These are phyloP conservation scores for Mycena rebaudengoi DNA, from an alignment of 768 basidiomycete genomes.

Conservation along the genomic window DNA sequence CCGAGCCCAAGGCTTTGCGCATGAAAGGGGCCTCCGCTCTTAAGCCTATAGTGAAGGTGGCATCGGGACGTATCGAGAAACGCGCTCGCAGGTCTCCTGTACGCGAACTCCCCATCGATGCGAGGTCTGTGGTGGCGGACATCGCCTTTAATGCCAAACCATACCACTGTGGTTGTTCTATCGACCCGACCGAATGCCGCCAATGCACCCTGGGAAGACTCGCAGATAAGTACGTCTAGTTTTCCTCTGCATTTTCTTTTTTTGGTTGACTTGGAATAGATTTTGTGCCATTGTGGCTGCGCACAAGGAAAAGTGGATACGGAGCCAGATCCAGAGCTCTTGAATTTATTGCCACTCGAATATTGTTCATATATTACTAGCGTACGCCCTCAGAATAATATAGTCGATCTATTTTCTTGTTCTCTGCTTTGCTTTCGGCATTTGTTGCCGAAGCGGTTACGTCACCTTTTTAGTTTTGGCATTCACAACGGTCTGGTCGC, in stretches of 20 bases:
- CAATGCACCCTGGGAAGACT: constrained; percentile 16
- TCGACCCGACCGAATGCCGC: constrained; percentile 4
- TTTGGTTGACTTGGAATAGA: not conserved
- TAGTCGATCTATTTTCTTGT: too few relatives aligned
- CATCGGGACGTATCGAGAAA: constrained; percentile 23
- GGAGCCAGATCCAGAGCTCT: not conserved
- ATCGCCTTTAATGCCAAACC: not conserved
- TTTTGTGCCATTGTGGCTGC: constrained; percentile 19
- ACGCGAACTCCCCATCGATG: constrained; percentile 2
- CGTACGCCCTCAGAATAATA: too few relatives aligned
- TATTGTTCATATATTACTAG: too few relatives aligned
- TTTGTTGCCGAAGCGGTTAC: too few relatives aligned
- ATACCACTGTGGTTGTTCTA: constrained; percentile 15
- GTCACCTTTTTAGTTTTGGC: too few relatives aligned
- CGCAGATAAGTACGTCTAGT: constrained; percentile 9
- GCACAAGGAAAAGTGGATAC: constrained; percentile 20
- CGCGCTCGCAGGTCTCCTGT: not conserved
- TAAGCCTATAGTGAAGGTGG: not conserved
- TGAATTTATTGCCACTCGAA: constrained; percentile 2
- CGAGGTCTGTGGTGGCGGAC: not conserved
- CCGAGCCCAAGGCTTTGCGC: not conserved
- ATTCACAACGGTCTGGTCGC: not conserved
- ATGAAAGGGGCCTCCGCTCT: not conserved
- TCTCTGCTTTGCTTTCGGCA: too few relatives aligned
- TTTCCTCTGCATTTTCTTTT: not conserved